Evolutionary conservation across 352 stramenopile genomes (phyloP).

Genomic region (Albugo laibachii): DNA sequence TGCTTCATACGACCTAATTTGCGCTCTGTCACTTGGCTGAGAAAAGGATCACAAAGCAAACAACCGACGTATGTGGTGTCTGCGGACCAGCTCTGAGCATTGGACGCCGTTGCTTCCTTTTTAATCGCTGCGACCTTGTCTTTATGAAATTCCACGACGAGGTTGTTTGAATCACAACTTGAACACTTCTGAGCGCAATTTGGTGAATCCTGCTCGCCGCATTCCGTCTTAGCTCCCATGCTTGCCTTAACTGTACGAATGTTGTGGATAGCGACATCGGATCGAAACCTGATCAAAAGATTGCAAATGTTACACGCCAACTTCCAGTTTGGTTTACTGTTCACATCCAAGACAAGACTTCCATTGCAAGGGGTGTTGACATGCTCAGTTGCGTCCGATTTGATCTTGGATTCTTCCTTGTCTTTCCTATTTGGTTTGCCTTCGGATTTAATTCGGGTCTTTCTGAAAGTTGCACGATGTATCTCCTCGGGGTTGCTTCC

Average conservation of each 20-base stretch:
- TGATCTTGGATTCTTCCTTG: too few relatives aligned
- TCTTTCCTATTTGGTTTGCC: too few relatives aligned
- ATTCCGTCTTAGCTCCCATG: slow-evolving; percentile 1
- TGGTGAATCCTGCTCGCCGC: slow-evolving; percentile 1
- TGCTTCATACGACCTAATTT: slow-evolving; percentile 19
- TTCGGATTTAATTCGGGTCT: too few relatives aligned
- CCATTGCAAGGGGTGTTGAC: slow-evolving; percentile 8
- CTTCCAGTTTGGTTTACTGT: slow-evolving; percentile 32
- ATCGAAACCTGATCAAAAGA: slow-evolving; percentile 19
- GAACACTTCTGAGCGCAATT: slow-evolving; percentile 6
- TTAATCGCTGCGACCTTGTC: slow-evolving; percentile 14
- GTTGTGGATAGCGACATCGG: slow-evolving; percentile 12
- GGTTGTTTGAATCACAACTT: slow-evolving; percentile 11
- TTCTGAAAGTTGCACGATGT: neutral
- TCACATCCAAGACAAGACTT: slow-evolving; percentile 23
- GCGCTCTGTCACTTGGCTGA: slow-evolving; percentile 20
- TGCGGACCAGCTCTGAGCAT: neutral
- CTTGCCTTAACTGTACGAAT: slow-evolving; percentile 8
- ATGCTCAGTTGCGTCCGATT: slow-evolving; percentile 1
- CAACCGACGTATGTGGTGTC: slow-evolving; percentile 15
- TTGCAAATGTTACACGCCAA: slow-evolving; percentile 28
- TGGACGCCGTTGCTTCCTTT: slow-evolving; percentile 2
- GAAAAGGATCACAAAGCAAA: slow-evolving; percentile 22
- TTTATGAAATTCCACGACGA: slow-evolving; percentile 28
- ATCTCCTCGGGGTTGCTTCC: slow-evolving; percentile 3